Base-by-base conservation (phyloP, 1,284 basidiomycete genomes). In the Agaricales sp. region DNA sequence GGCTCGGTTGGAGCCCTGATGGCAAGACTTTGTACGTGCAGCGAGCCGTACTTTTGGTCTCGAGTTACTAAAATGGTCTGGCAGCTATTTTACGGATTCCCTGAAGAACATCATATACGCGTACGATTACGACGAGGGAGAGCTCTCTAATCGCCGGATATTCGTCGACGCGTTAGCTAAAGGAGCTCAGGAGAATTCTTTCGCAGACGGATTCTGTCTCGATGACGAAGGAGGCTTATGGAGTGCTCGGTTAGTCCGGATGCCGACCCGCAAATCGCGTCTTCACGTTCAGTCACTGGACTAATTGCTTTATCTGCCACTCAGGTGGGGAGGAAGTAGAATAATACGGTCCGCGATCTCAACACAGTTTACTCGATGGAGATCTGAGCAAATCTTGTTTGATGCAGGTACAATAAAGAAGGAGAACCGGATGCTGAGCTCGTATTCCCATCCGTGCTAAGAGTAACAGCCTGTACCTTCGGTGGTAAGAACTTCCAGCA, bases 21-120 rank as follows among this genome's bases (percentile, higher is more conserved):
- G 76, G 73, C 49, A 76, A 70, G 57, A 81, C 65, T 20, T 69
- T 82, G 80, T 79, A 56, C 62, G 71, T 59, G 30, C 30, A 48
- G 16, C 19, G 22, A 45, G 20, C 43, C 47, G 52, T 13, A 30
- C 47, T 18, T 45, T n/a, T 22, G 24, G 22, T 22, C 2, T 11
- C 14, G 26, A 30, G 14, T 30, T 6, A 30, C 14, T 30, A 30
- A 30, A 6, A 30, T 6, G 14, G 26, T 45, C 51, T 51, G 50
- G 48, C 46, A 84, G 81, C 61, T 83, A 81, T 59, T 81, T 83
- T 59, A 83, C 81, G 46, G 78, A 84, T 60, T 83, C 80, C 1
- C 61, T 75, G 51, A 63, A 65, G 19, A 81, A 83, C 61, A 67
- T 70, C 53, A 82, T 84, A 54, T 80, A 80, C 57, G 77, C 74